A percentile compares a stretch with the other conserved stretches of the same genome.
phyloP scores from a whole-genome alignment of 208 protist genomes.

The Jaenimonas drosophilae region DNA sequence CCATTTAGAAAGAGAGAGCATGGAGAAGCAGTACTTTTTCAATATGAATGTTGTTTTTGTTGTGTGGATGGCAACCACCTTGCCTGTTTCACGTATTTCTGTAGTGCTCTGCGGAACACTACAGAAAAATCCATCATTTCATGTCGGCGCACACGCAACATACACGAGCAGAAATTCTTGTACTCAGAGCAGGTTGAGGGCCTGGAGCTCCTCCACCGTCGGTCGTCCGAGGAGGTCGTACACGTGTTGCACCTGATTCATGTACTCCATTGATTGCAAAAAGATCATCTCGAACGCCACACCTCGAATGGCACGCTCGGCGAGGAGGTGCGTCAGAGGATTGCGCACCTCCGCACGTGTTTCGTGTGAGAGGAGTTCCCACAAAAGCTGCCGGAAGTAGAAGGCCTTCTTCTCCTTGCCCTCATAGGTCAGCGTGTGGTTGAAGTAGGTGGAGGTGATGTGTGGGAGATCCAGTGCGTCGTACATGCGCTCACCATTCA shows the following conservation, averaged over 20 bases:
- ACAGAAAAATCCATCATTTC: too few relatives aligned
- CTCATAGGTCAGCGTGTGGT: conserved; percentile 68
- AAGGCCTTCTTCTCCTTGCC: conserved; percentile 80
- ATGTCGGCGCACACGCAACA: too few relatives aligned
- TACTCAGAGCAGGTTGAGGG: conserved; percentile 55
- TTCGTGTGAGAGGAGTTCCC: conserved; percentile 61
- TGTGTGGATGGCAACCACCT: too few relatives aligned
- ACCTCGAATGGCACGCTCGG: conserved; percentile 38
- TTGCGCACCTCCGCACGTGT: conserved; percentile 29
- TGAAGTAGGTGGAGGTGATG: conserved; percentile 68
- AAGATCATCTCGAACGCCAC: conserved; percentile 84
- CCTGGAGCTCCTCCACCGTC: conserved; percentile 40
- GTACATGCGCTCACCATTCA: conserved; percentile 81
- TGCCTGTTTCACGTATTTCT: too few relatives aligned
- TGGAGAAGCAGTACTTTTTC: too few relatives aligned
- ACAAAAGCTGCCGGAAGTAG: conserved; percentile 72
- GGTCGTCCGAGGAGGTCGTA: conserved; percentile 57
- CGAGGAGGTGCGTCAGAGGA: conserved; percentile 49
- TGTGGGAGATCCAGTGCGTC: conserved; percentile 63
- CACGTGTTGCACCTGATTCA: conserved; percentile 71
- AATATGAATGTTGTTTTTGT: too few relatives aligned
- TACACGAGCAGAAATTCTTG: too few relatives aligned
- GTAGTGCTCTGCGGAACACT: too few relatives aligned
- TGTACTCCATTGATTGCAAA: conserved; percentile 81
- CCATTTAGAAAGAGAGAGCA: too few relatives aligned